These are phyloP conservation scores for Priceomyces melissophilus DNA, from an alignment of 805 yeast species.

Conservation along the genomic window DNA sequence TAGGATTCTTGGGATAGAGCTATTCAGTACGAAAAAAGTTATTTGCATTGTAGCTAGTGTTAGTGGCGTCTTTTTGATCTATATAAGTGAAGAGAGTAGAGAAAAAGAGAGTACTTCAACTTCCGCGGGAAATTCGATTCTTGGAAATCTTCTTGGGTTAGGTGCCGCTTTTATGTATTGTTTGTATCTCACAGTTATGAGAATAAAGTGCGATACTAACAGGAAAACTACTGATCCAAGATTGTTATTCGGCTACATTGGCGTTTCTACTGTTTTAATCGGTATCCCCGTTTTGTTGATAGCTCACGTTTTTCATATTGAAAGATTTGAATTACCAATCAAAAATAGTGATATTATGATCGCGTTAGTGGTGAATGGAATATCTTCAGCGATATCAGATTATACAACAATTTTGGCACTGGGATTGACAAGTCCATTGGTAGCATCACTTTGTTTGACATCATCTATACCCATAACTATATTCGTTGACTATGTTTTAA, in stretches of 20 bases:
- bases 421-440: constrained; percentile 51
- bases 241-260: constrained; percentile 45
- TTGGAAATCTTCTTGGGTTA: constrained; percentile 47
- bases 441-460: constrained; percentile 49
- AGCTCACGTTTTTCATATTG: constrained; percentile 37
- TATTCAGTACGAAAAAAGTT: constrained; percentile 38
- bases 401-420: constrained; percentile 49
- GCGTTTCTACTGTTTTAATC: constrained; percentile 36
- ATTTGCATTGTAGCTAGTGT: constrained; percentile 44
- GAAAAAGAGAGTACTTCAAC: constrained; percentile 18
- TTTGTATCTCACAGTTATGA: constrained; percentile 41
- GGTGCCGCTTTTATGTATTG: constrained; percentile 48
- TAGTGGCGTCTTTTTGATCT: constrained; percentile 45
- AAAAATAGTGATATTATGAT: constrained; percentile 28
- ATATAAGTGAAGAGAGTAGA: constrained; percentile 28
- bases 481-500: constrained; percentile 42
- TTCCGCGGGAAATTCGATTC: constrained; percentile 33
- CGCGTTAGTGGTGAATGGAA: constrained; percentile 38
- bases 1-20: constrained; percentile 36
- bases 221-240: constrained; percentile 45
- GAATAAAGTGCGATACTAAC: constrained; percentile 42
- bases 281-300: constrained; percentile 38
- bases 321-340: constrained; percentile 43
- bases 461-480: constrained; percentile 52
- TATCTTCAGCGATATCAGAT: constrained; percentile 48